A percentile compares a stretch with the other conserved stretches of the same genome.
phyloP scores from a whole-genome alignment of 2,329 filamentous ascomycete genomes.

The Sclerotinia subarctica region DNA sequence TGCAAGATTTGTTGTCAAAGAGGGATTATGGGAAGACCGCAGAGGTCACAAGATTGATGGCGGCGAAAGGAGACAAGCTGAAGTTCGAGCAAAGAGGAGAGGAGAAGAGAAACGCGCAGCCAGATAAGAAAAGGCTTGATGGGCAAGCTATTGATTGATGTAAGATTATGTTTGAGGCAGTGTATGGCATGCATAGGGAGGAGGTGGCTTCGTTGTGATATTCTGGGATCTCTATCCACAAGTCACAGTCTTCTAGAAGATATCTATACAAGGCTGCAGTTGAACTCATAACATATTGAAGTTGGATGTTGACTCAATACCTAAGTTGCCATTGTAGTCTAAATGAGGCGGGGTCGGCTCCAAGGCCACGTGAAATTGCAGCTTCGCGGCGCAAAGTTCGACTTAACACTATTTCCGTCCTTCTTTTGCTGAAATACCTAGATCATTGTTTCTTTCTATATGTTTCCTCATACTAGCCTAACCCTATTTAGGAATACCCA shows the following conservation, averaged over 20 bases:
- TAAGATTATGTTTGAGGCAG: slow-evolving; percentile 33
- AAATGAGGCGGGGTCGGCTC: not conserved
- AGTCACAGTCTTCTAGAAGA: not conserved
- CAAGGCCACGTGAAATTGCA: slow-evolving; percentile 7
- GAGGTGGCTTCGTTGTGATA: slow-evolving; percentile 18
- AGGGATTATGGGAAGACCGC: slow-evolving; percentile 91
- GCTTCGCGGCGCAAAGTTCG: slow-evolving; percentile 11
- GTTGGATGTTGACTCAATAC: not conserved
- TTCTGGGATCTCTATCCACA: slow-evolving; percentile 16
- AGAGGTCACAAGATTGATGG: slow-evolving; percentile 91
- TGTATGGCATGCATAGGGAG: slow-evolving; percentile 21
- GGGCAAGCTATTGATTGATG: slow-evolving; percentile 26
- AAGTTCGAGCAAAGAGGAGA: slow-evolving; percentile 83
- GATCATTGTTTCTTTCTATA: not conserved
- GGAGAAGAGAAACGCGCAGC: slow-evolving; percentile 60
- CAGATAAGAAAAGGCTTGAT: slow-evolving; percentile 38
- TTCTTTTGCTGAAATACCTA: not conserved
- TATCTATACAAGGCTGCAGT: slow-evolving; percentile 7
- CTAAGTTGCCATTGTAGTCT: not conserved
- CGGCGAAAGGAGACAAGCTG: slow-evolving; percentile 83
- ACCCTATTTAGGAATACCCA: not conserved
- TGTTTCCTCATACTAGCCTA: not conserved
- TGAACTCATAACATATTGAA: slow-evolving; percentile 9
- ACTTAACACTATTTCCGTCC: not conserved
- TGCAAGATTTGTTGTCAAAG: slow-evolving; percentile 66